Evolutionary conservation across 108 stramenopile genomes (phyloP).

Genomic region (Parietichytrium sp.): DNA sequence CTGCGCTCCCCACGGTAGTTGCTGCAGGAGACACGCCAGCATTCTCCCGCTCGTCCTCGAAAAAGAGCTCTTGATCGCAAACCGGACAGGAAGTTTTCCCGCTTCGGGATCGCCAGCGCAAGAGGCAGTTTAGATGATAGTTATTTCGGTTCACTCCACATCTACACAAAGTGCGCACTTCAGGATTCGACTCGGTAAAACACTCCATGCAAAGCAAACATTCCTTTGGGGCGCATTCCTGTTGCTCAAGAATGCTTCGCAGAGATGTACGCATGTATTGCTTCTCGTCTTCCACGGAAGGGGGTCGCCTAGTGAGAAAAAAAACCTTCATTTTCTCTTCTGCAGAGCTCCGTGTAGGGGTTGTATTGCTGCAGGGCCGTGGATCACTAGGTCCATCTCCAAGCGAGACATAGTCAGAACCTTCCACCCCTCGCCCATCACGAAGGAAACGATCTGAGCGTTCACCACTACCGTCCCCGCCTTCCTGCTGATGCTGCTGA

Average conservation of each 20-base stretch:
- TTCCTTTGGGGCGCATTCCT: background rate
- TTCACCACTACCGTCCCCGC: no score
- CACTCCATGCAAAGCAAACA: conserved; percentile 7
- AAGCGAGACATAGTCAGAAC: no score
- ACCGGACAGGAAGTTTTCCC: conserved; percentile 21
- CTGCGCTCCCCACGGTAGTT: no score
- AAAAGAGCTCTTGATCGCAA: conserved; percentile 34
- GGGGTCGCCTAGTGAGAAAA: no score
- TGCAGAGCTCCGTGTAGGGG: no score
- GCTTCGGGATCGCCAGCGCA: background rate
- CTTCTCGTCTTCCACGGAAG: conserved; percentile 28
- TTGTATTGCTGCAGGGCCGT: no score
- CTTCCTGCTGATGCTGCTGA: no score
- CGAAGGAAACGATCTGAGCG: no score
- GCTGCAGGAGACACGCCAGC: no score
- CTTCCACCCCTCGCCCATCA: no score
- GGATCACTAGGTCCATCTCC: no score
- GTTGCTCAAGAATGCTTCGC: background rate
- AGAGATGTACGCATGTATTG: conserved; percentile 6
- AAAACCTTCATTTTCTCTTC: no score
- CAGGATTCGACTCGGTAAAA: background rate
- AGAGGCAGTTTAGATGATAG: background rate
- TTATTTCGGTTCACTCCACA: background rate
- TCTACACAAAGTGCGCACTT: conserved; percentile 6
- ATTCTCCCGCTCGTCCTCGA: background rate